Evolutionary conservation across 2,329 filamentous ascomycete species (phyloP), one percentile per base, ranked within the genome.

Genomic region (Geoglossum cookeanum): DNA sequence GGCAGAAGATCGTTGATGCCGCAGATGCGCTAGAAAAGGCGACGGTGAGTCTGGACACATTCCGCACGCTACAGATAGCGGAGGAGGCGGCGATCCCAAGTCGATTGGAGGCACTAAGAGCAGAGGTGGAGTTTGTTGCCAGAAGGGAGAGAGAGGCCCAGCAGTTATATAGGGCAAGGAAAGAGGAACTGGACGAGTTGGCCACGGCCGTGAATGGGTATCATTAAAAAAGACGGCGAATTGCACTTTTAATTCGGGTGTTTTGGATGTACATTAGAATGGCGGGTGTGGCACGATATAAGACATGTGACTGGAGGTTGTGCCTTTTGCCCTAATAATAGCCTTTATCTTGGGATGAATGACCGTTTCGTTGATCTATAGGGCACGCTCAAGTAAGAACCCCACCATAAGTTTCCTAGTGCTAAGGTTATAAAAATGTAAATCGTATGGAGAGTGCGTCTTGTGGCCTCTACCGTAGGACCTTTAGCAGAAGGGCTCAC

Each of bases 61-160:
- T 91, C 70, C 78, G 78, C 63, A 85, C 83, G 4, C 74, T 94
- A 60, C 82, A 87, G 62, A 80, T 87, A 44, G 85, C 81, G 0
- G 92, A 98, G 68, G 81, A 91, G 60, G 82, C 83, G 4, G 86
- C 85, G 0, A 77, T 96, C 58, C 74, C 75, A 51, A 77, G 81
- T 57, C 77, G 92, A 33, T 72, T 97, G 56, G 85, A 85, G 62
- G 76, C 77, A 9, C 71, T 96, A 58, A 79, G 89, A 55, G 84
- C 86, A n/a, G 89, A 96, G 68, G 89, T 95, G 27, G 78, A 75
- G 5, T 87, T 86, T 63, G 78, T 97, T 8, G 86, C 81, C 63
- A 80, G 80, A 63, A 76, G 91, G 61, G 91, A 97, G 73, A 77
- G 90, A 59, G 88, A 96, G 71, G 89, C 88, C 5, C 92, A 98